phyloP scores from a whole-genome alignment of 2,329 filamentous ascomycete species.

The Nemania sp. region DNA sequence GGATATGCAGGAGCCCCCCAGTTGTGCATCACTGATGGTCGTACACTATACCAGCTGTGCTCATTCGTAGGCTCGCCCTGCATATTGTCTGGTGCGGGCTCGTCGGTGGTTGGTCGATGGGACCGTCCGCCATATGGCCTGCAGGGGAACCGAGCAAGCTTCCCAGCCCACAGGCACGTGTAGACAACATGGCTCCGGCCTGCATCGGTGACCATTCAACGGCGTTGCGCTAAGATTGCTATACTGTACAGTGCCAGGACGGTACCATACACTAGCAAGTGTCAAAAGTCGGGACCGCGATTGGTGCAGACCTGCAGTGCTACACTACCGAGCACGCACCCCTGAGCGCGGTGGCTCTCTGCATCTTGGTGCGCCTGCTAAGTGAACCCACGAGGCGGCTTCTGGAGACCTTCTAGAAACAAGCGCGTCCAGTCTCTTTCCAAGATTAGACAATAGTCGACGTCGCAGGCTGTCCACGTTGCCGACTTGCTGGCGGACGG shows the following conservation, averaged over 20 bases:
- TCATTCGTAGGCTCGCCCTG: slow-evolving; percentile 17
- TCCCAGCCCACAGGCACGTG: slow-evolving; percentile 30
- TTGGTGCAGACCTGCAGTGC: neutral
- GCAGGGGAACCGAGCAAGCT: slow-evolving; percentile 18
- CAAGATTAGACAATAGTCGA: neutral
- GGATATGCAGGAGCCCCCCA: slow-evolving; percentile 16
- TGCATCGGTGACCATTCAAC: slow-evolving; percentile 19
- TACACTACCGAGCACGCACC: slow-evolving; percentile 1
- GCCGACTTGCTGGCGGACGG: neutral
- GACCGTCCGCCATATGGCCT: slow-evolving; percentile 29
- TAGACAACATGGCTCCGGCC: slow-evolving; percentile 12
- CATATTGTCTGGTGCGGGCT: slow-evolving; percentile 12
- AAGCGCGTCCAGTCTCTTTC: neutral
- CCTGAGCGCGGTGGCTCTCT: slow-evolving; percentile 2
- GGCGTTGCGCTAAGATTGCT: neutral
- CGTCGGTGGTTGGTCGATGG: slow-evolving; percentile 11
- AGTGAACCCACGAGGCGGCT: neutral
- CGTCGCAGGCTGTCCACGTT: neutral
- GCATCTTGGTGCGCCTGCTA: neutral
- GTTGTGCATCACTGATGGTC: too few relatives aligned
- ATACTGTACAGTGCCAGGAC: neutral
- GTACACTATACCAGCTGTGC: neutral
- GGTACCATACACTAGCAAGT: neutral
- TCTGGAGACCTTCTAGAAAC: slow-evolving; percentile 19
- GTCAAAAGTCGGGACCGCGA: neutral